Percentiles rank a stretch among this genome's conserved stretches.
These are phyloP conservation scores for Xylaria polymorpha DNA, from an alignment of 2,329 filamentous ascomycete species.

Conservation along the genomic window DNA sequence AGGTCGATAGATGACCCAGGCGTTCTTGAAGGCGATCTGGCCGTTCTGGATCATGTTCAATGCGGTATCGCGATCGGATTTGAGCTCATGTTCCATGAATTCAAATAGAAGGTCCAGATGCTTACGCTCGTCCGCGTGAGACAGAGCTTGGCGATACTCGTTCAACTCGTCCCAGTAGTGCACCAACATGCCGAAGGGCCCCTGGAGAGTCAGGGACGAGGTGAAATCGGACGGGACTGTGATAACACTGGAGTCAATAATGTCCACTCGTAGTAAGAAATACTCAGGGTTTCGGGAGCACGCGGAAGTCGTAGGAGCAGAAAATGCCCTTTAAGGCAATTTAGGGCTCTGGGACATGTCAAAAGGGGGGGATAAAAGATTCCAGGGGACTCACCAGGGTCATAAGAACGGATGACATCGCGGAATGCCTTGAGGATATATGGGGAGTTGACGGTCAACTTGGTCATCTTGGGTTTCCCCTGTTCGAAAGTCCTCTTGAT, in stretches of 20 bases:
- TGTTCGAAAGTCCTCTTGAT: slow-evolving; percentile 42
- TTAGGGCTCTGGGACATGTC: too few species aligned
- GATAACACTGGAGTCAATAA: too few species aligned
- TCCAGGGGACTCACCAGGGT: slow-evolving; percentile 1
- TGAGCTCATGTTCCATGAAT: slow-evolving; percentile 48
- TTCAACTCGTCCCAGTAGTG: slow-evolving; percentile 48
- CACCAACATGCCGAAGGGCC: slow-evolving; percentile 46
- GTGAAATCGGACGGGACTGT: slow-evolving; percentile 45
- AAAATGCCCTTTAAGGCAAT: too few species aligned
- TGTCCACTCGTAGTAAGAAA: too few species aligned
- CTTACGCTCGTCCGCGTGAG: slow-evolving; percentile 24
- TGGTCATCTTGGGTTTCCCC: slow-evolving; percentile 38
- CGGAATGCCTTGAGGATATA: slow-evolving; percentile 46
- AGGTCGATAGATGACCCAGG: slow-evolving; percentile 47
- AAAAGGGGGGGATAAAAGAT: too few species aligned
- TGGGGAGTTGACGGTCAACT: slow-evolving; percentile 46
- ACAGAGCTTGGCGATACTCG: slow-evolving; percentile 37
- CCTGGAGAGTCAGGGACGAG: slow-evolving; percentile 41
- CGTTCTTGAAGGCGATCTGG: slow-evolving; percentile 44
- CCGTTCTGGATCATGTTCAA: slow-evolving; percentile 45
- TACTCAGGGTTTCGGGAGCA: too few species aligned
- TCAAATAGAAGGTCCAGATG: slow-evolving; percentile 48
- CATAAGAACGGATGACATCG: slow-evolving; percentile 43
- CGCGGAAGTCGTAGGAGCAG: too few species aligned
- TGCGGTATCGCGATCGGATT: slow-evolving; percentile 38